A percentile compares a stretch with the other conserved stretches of the same genome.
These are phyloP conservation scores for Neofusicoccum ribis DNA, from an alignment of 2,329 filamentous ascomycete species.

Conservation along the genomic window DNA sequence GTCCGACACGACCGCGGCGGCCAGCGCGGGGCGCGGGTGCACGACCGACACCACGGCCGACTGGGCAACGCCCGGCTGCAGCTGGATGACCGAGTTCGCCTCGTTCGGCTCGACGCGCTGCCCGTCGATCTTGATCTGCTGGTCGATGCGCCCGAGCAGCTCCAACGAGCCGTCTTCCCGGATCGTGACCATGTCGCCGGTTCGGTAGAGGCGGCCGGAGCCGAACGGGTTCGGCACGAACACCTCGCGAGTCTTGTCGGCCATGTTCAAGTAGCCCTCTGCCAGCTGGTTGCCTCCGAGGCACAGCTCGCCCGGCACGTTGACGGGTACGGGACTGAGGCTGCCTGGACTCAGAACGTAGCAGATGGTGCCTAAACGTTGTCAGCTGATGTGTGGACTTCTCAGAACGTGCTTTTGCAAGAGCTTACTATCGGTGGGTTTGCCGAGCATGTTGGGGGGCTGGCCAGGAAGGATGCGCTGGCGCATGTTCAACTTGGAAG, in stretches of 20 bases:
- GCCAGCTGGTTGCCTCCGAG: conserved; percentile 50
- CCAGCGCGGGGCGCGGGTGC: no score
- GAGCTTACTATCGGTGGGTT: no score
- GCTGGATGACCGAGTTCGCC: neutral
- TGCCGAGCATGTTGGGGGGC: neutral
- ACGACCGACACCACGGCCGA: no score
- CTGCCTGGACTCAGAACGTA: conserved; percentile 22
- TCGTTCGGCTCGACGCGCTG: conserved; percentile 20
- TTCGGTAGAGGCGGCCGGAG: conserved; percentile 17
- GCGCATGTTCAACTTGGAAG: neutral
- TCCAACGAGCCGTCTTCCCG: conserved; percentile 18
- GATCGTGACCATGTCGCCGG: conserved; percentile 17
- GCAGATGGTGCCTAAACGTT: neutral
- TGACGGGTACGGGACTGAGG: conserved; percentile 14
- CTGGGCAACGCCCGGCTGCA: no score
- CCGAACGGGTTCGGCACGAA: conserved; percentile 23
- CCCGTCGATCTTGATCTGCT: conserved; percentile 20
- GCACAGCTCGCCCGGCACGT: conserved; percentile 64
- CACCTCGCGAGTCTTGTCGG: neutral
- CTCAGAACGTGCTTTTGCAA: no score
- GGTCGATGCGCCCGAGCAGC: conserved; percentile 19
- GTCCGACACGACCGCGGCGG: no score
- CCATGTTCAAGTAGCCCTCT: conserved; percentile 16
- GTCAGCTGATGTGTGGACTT: no score
- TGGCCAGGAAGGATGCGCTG: neutral